phyloP scores from a whole-genome alignment of 2,329 filamentous ascomycete genomes.

The Penicillium sp. region DNA sequence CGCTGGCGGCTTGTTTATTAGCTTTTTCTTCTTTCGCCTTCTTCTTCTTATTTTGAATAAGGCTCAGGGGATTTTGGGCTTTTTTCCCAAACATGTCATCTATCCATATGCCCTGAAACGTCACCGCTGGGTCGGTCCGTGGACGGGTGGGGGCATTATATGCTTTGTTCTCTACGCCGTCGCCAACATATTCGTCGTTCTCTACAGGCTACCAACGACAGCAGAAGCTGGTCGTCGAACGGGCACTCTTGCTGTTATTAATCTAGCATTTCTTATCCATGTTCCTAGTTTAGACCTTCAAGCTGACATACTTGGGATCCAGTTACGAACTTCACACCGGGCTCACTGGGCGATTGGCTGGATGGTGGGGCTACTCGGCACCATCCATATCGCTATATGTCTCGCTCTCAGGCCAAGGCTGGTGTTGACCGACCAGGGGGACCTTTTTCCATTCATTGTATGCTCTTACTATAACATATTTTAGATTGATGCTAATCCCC shows the following conservation, averaged over 20 bases:
- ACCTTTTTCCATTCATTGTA: slow-evolving; percentile 25
- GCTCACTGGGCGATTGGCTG: background rate
- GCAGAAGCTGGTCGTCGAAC: slow-evolving; percentile 15
- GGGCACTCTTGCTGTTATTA: slow-evolving; percentile 24
- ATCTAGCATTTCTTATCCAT: slow-evolving; percentile 22
- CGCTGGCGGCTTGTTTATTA: background rate
- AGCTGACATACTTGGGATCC: background rate
- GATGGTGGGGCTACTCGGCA: background rate
- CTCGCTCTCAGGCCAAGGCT: slow-evolving; percentile 10
- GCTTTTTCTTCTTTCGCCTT: background rate
- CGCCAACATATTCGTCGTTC: slow-evolving; percentile 9
- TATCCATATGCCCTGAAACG: background rate
- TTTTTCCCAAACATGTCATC: background rate
- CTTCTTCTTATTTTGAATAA: background rate
- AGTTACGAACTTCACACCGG: background rate
- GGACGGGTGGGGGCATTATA: background rate
- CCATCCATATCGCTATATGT: slow-evolving; percentile 12
- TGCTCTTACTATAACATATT: background rate
- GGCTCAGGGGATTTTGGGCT: background rate
- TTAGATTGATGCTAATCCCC: slow-evolving; percentile 7
- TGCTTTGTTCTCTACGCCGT: background rate
- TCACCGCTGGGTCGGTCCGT: background rate
- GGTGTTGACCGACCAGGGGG: slow-evolving; percentile 7
- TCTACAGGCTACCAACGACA: slow-evolving; percentile 14
- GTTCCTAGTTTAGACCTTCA: slow-evolving; percentile 16